Conservation (phyloP, 2,329 filamentous ascomycete species). For the Apiospora arundinis region DNA sequence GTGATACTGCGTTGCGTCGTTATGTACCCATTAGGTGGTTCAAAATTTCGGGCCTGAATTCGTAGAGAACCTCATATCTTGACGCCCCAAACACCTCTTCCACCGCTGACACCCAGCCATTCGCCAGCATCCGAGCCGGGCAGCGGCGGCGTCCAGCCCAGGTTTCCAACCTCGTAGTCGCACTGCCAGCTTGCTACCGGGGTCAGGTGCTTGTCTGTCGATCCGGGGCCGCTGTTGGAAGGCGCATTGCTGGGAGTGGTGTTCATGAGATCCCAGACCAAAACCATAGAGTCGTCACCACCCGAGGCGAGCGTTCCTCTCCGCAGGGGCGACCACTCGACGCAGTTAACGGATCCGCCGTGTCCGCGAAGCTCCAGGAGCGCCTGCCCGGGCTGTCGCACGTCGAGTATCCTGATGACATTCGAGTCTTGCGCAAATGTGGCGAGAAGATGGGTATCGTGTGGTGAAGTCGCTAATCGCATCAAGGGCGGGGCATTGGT, state of each 20-base stretch:
- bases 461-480: slow-evolving; percentile 86
- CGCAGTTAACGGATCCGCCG: slow-evolving; percentile 82
- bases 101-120: slow-evolving; percentile 84
- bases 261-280: slow-evolving; percentile 93
- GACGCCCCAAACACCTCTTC: slow-evolving; percentile 82
- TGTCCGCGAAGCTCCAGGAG: slow-evolving; percentile 93
- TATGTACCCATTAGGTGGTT: not conserved
- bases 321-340: slow-evolving; percentile 92
- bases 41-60: not conserved
- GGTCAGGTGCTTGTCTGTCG: slow-evolving; percentile 64
- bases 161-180: slow-evolving; percentile 85
- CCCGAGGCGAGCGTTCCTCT: slow-evolving; percentile 90
- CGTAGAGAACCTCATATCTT: slow-evolving; percentile 36
- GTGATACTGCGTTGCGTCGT: slow-evolving; percentile 7
- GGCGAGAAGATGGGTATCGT: slow-evolving; percentile 94
- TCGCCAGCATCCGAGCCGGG: slow-evolving; percentile 74
- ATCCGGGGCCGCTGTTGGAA: slow-evolving; percentile 55
- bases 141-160: slow-evolving; percentile 81
- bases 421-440: slow-evolving; percentile 95
- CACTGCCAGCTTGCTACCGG: slow-evolving; percentile 83
- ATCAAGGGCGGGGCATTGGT: slow-evolving; percentile 78
- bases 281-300: slow-evolving; percentile 87
- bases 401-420: slow-evolving; percentile 92
- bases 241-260: slow-evolving; percentile 55
- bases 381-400: slow-evolving; percentile 93